These are phyloP conservation scores for Musa beccarii DNA, from an alignment of 176 grass and related monocot species.

Conservation along the genomic window DNA sequence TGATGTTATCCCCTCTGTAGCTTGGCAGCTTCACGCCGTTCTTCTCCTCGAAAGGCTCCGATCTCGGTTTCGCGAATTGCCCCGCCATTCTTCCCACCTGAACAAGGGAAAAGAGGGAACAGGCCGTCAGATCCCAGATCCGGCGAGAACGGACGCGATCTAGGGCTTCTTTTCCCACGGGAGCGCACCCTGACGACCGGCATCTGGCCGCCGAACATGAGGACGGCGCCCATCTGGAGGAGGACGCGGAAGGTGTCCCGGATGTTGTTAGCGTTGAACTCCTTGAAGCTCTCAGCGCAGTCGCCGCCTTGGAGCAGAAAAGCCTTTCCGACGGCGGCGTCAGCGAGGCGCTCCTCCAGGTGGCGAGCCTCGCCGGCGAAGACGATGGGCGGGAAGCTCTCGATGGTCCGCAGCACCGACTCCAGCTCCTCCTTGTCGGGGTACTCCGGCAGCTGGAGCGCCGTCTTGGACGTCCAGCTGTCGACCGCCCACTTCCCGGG, in stretches of 20 bases:
- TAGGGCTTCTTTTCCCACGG: no score
- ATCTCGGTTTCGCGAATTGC: conserved; percentile 70
- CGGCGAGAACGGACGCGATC: not conserved
- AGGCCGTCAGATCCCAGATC: not conserved
- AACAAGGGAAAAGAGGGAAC: not conserved
- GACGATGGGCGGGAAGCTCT: conserved; percentile 60
- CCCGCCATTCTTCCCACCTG: conserved; percentile 53
- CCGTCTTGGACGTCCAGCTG: conserved; percentile 51
- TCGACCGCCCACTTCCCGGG: conserved; percentile 34
- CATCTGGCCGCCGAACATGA: conserved; percentile 61
- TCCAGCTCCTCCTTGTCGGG: conserved; percentile 37
- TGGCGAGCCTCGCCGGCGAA: conserved; percentile 52
- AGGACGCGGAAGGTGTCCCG: conserved; percentile 54
- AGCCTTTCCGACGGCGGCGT: conserved; percentile 42
- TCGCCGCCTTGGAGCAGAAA: conserved; percentile 68
- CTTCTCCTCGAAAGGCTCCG: conserved; percentile 36
- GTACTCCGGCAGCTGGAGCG: conserved; percentile 58
- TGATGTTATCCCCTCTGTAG: conserved; percentile 57
- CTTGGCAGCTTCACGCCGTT: conserved; percentile 53
- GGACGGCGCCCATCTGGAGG: conserved; percentile 68
- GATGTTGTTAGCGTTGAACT: conserved; percentile 71
- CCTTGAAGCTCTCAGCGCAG: conserved; percentile 76
- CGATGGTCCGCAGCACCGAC: conserved; percentile 43
- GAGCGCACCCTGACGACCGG: conserved; percentile 49
- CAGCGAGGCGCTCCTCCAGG: conserved; percentile 54